Base-by-base conservation (phyloP, 345 rosid species). In the Salix brachista region DNA sequence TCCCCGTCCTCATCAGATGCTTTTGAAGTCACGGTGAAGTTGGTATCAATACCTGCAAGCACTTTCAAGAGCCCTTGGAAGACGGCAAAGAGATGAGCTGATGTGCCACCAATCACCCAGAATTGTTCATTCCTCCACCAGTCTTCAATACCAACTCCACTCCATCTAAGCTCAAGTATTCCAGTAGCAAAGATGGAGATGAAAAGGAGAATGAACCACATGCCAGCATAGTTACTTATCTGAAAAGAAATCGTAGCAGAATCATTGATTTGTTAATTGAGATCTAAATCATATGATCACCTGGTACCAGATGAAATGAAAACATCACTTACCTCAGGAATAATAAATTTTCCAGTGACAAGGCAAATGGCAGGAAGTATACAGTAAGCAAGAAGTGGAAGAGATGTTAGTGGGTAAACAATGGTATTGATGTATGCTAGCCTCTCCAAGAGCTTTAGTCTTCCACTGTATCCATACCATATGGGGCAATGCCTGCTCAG, bases 121-220 rank as follows among this genome's bases (percentile, higher is more conserved):
- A 95, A 95, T 83, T 95, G 99, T 83, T 95, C 99, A 44, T 95
- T 96, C 78, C 99, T 96, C 99, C 99, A 96, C 99, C 97, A 96
- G 78, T 96, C 99, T 65, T 96, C 99, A 64, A 96, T 91, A 76
- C 97, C 81, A 37, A 96, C 90, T 67, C 97, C 97, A 52, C 98
- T 93, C 99, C 99, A 96, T 80, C 99, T 88, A 50, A 96, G 84
- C 87, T 96, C 99, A 39, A 96, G 87, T 67, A 96, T 96, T 68
- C 97, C 99, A 65, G 99, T 96, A 2, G 88, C 80, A 19, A 88
- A 87, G 80, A 96, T 96, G 68, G 99, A 96, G 68, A 89, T 75
- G 54, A 96, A 96, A 81, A 96, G 98, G 19, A 96, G 91, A 88
- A 96, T 96, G 77, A 96, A 96, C 99, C 96, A 90, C 91, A 93